These are phyloP conservation scores for Lunularia cruciata DNA, from an alignment of 225 moss, liverwort and hornwort genomes.

Conservation along the genomic window DNA sequence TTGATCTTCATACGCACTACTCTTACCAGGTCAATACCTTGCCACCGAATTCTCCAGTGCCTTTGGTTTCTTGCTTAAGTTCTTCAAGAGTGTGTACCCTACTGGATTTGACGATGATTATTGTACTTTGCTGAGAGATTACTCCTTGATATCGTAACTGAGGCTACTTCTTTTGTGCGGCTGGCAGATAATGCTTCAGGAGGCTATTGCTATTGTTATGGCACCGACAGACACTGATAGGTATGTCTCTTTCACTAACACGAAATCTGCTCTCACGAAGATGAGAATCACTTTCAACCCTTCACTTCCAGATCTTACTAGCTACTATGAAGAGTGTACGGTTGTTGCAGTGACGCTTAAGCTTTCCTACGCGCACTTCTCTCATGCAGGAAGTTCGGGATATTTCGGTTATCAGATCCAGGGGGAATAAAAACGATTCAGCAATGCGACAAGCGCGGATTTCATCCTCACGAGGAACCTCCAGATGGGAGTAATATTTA, in stretches of 20 bases:
- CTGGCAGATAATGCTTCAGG: constrained; percentile 89
- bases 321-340: no score
- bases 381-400: constrained; percentile 77
- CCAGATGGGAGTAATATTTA: constrained; percentile 82
- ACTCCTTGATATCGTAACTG: not conserved
- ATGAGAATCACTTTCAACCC: no score
- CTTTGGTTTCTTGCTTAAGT: not conserved
- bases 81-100: not conserved
- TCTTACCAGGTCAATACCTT: constrained; percentile 81
- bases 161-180: not conserved
- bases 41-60: not conserved
- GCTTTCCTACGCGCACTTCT: no score
- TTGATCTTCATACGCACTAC: constrained; percentile 98
- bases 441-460: constrained; percentile 85
- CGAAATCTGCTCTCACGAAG: no score
- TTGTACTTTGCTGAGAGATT: not conserved
- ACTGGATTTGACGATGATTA: not conserved
- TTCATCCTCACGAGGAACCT: constrained; percentile 92
- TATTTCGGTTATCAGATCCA: constrained; percentile 91
- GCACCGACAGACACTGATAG: constrained; percentile 86
- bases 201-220: constrained; percentile 99
- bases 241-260: constrained; percentile 32
- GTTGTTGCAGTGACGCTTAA: no score
- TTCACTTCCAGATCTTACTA: no score
- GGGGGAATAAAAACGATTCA: constrained; percentile 91